Percentiles rank a stretch among this genome's conserved stretches.
These are phyloP conservation scores for Penicillium ochrochloron DNA, from an alignment of 495 filamentous ascomycete species.

Conservation along the genomic window DNA sequence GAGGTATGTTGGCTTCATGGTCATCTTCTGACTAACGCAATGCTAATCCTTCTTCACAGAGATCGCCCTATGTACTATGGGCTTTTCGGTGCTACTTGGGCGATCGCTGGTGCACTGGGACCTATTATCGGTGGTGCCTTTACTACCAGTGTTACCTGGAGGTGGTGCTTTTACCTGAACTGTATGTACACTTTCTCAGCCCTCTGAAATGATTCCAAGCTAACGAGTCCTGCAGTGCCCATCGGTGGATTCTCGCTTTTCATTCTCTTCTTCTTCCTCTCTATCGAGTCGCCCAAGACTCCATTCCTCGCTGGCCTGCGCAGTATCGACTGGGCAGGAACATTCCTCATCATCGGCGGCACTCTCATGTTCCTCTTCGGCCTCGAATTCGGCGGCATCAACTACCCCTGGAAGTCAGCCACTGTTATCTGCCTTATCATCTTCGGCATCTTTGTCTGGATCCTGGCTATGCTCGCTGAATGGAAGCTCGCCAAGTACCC, in stretches of 20 bases:
- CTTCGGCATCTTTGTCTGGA: slow-evolving; percentile 68
- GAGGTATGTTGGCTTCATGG: slow-evolving; percentile 41
- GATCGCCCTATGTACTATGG: slow-evolving; percentile 67
- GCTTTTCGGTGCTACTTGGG: slow-evolving; percentile 73
- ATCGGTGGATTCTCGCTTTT: slow-evolving; percentile 71
- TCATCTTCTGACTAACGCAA: neutral
- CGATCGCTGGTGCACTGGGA: slow-evolving; percentile 71
- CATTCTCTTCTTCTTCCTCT: slow-evolving; percentile 70
- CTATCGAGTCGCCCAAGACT: slow-evolving; percentile 77
- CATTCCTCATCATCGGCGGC: slow-evolving; percentile 69
- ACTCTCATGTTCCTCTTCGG: slow-evolving; percentile 84
- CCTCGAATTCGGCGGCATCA: slow-evolving; percentile 76
- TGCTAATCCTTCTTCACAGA: slow-evolving; percentile 39
- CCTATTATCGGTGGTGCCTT: slow-evolving; percentile 80
- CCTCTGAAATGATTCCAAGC: slow-evolving; percentile 11
- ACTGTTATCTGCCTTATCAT: slow-evolving; percentile 79
- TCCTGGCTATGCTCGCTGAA: slow-evolving; percentile 69
- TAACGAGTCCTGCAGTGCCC: slow-evolving; percentile 54
- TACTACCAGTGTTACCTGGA: slow-evolving; percentile 64
- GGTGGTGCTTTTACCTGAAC: slow-evolving; percentile 70
- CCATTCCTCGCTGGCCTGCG: slow-evolving; percentile 70
- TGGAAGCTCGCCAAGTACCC: slow-evolving; percentile 75
- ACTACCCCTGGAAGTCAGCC: slow-evolving; percentile 74
- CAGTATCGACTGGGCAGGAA: slow-evolving; percentile 78
- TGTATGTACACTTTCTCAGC: slow-evolving; percentile 39